Evolutionary conservation across 2,329 filamentous ascomycete species (phyloP).

Genomic region (Xylariaceae sp.): DNA sequence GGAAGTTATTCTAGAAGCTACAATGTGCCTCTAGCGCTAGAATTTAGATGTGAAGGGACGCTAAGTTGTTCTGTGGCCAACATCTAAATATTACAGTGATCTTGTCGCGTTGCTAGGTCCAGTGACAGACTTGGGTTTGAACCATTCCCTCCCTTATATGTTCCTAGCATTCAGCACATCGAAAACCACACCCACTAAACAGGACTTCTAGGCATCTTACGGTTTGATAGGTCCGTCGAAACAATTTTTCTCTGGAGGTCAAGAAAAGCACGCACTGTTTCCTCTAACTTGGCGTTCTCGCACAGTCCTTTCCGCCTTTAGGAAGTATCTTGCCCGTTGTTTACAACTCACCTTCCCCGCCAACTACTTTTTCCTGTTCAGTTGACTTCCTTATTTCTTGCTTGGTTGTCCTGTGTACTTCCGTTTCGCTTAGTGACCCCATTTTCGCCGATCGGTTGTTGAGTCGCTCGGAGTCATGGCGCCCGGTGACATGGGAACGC

Average conservation of each 20-base stretch:
- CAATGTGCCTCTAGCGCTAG: neutral
- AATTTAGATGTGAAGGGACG: neutral
- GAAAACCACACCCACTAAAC: neutral
- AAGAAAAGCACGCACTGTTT: neutral
- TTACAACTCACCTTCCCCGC: too few relatives aligned
- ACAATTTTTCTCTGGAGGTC: neutral
- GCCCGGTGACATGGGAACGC: neutral
- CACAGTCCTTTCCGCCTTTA: neutral
- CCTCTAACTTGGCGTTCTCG: neutral
- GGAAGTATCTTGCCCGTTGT: neutral
- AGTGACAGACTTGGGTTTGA: neutral
- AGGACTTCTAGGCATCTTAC: neutral
- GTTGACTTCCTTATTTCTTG: too few relatives aligned
- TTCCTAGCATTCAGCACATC: neutral
- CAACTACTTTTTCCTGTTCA: neutral
- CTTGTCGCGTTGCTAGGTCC: neutral
- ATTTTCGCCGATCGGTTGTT: neutral
- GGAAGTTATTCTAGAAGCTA: neutral
- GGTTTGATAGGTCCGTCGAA: neutral
- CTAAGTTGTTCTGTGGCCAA: neutral
- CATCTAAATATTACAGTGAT: neutral
- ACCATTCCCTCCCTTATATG: neutral
- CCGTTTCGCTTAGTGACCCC: neutral
- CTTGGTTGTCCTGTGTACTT: too few relatives aligned
- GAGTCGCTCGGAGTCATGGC: neutral